Evolutionary conservation across 225 moss, liverwort and hornwort genomes (phyloP).

Genomic region (Thuidium tamariscinum): DNA sequence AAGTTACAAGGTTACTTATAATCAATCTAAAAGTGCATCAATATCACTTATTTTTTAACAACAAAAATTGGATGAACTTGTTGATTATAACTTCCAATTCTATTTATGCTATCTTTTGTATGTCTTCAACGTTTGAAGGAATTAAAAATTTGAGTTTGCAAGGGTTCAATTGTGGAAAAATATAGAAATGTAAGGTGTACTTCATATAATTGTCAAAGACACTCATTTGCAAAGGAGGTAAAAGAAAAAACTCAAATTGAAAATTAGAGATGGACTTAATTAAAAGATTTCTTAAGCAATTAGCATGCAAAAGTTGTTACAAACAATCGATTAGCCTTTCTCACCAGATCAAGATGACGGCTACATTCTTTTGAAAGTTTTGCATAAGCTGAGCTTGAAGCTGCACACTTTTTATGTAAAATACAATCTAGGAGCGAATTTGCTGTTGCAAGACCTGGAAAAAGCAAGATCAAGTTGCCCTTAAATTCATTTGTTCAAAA

Average conservation of each 20-base stretch:
- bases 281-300: background rate
- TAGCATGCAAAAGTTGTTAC: background rate
- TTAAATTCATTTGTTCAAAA: too few relatives aligned
- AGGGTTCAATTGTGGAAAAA: too few relatives aligned
- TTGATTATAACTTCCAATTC: too few relatives aligned
- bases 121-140: background rate
- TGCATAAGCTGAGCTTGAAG: background rate
- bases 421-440: constrained; percentile 1
- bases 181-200: background rate
- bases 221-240: background rate
- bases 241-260: background rate
- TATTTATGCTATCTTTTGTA: background rate
- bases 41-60: background rate
- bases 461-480: background rate
- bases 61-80: background rate
- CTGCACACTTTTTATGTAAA: background rate
- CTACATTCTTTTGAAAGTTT: background rate
- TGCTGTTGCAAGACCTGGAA: background rate
- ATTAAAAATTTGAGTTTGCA: background rate
- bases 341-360: background rate
- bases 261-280: background rate
- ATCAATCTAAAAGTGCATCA: background rate
- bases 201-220: too few relatives aligned
- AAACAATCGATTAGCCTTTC: background rate
- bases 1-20: background rate